A percentile compares a stretch with the other conserved stretches of the same genome.
These are phyloP conservation scores for Podosphaera fusca DNA, from an alignment of 2,329 filamentous ascomycete species.

Conservation along the genomic window DNA sequence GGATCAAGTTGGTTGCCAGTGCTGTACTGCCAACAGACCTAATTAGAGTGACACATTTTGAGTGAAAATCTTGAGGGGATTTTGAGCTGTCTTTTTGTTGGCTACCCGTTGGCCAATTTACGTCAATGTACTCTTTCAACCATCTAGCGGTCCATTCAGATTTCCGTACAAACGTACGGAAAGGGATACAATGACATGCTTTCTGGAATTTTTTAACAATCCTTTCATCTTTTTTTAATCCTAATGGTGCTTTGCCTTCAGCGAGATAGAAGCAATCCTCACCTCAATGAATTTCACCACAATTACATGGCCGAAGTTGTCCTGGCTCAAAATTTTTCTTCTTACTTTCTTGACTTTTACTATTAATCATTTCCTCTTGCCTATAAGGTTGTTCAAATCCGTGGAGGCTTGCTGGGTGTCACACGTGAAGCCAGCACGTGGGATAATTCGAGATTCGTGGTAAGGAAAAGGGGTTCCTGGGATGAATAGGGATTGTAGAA, in stretches of 20 bases:
- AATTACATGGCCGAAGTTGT: background rate
- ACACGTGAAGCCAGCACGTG: too few species aligned
- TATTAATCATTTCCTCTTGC: background rate
- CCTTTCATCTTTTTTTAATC: background rate
- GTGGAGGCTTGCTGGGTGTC: background rate
- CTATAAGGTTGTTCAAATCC: background rate
- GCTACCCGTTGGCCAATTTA: background rate
- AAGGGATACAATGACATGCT: background rate
- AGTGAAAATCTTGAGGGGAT: background rate
- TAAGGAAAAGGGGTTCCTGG: too few species aligned
- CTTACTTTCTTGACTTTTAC: background rate
- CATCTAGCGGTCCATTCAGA: background rate
- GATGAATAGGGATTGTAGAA: too few species aligned
- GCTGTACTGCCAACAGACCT: background rate
- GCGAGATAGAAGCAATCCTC: background rate
- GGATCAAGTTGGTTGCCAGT: background rate
- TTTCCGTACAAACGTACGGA: background rate
- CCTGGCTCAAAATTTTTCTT: background rate
- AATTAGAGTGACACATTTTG: background rate
- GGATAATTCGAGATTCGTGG: too few species aligned
- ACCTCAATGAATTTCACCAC: background rate
- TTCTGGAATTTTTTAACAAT: background rate
- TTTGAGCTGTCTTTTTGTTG: background rate
- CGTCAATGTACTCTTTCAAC: background rate
- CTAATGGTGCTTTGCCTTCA: background rate